Conservation (phyloP, 768 basidiomycete species). For the Suillus clintonianus region DNA sequence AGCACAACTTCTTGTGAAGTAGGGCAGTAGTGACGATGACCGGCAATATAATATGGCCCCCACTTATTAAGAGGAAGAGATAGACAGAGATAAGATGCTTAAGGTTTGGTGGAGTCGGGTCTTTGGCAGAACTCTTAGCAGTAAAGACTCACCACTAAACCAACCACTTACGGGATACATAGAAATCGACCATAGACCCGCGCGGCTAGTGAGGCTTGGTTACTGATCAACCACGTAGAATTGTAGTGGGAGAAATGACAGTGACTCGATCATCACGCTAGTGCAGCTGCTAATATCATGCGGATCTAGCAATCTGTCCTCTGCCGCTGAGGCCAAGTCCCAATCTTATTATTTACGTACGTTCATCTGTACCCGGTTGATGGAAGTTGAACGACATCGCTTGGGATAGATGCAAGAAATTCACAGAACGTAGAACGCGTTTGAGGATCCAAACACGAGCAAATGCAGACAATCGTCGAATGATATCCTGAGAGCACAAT, state of each 20-base stretch:
- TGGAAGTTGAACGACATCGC: background rate
- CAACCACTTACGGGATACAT: slow-evolving; percentile 19
- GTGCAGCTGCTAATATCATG: background rate
- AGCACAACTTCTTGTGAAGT: slow-evolving; percentile 41
- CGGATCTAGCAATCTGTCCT: background rate
- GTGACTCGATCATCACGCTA: background rate
- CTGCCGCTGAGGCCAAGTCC: background rate
- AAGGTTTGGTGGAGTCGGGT: slow-evolving; percentile 22
- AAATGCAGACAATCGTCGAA: background rate
- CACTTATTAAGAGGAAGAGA: slow-evolving; percentile 49
- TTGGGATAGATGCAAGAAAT: background rate
- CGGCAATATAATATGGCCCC: slow-evolving; percentile 55
- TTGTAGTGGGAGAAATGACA: slow-evolving; percentile 9
- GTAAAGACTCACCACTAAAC: background rate
- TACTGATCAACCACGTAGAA: slow-evolving; percentile 1
- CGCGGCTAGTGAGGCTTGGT: background rate
- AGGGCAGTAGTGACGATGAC: slow-evolving; percentile 48
- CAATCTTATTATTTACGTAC: background rate
- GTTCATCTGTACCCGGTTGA: background rate
- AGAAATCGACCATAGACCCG: background rate
- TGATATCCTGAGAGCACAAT: slow-evolving; percentile 1
- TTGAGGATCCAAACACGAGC: background rate
- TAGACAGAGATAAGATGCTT: slow-evolving; percentile 38
- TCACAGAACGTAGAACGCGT: background rate
- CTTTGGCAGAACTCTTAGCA: slow-evolving; percentile 2